phyloP scores from a whole-genome alignment of 225 moss, liverwort and hornwort species.

The Sphagnum tenellum region DNA sequence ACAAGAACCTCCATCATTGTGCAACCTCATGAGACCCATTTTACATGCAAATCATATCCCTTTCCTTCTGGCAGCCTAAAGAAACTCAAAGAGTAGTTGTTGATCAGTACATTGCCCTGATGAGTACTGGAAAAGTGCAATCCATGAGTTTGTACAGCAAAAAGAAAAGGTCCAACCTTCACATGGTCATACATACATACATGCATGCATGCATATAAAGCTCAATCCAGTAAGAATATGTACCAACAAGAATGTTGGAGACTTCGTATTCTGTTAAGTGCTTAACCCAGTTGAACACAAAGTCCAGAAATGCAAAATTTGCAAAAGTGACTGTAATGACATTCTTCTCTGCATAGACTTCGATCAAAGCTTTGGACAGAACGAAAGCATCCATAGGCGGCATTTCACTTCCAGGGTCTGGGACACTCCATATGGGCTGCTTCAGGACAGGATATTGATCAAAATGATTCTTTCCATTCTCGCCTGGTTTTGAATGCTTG shows the following conservation, averaged over 20 bases:
- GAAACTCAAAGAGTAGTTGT: neutral
- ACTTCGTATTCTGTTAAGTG: slow-evolving; percentile 70
- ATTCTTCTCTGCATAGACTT: slow-evolving; percentile 71
- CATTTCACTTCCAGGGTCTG: slow-evolving; percentile 45
- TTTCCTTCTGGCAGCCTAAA: too few species aligned
- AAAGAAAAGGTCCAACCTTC: too few species aligned
- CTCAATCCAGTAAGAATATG: neutral
- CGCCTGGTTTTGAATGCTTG: slow-evolving; percentile 32
- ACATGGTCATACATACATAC: too few species aligned
- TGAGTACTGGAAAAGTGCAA: neutral
- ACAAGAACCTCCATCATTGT: too few species aligned
- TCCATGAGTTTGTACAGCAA: neutral
- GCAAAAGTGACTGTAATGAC: slow-evolving; percentile 88
- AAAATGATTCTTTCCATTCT: slow-evolving; percentile 38
- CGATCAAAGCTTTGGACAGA: slow-evolving; percentile 66
- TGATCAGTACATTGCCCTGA: too few species aligned
- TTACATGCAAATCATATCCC: too few species aligned
- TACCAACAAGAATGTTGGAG: slow-evolving; percentile 81
- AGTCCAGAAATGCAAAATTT: slow-evolving; percentile 81
- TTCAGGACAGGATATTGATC: slow-evolving; percentile 31
- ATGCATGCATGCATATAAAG: neutral
- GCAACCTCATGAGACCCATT: too few species aligned
- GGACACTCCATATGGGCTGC: slow-evolving; percentile 72
- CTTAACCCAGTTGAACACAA: slow-evolving; percentile 83
- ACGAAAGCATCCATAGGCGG: slow-evolving; percentile 64